These are phyloP conservation scores for Aspergillus calidoustus DNA, from an alignment of 2,329 filamentous ascomycete species.

Conservation along the genomic window DNA sequence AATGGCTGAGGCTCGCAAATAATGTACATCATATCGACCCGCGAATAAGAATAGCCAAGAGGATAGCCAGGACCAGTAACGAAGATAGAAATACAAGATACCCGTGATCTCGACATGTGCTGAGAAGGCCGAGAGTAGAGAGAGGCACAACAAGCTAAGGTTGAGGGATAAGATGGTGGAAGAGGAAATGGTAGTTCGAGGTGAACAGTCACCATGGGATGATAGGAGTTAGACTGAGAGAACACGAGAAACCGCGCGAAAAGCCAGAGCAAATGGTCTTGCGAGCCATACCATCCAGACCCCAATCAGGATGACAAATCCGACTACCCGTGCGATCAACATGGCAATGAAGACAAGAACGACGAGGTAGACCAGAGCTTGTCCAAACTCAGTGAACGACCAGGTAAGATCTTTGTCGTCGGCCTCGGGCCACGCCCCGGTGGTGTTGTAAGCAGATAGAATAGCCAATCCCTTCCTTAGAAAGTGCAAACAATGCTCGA, in stretches of 20 bases:
- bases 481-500: constrained; percentile 37
- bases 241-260: constrained; percentile 33
- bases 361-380: constrained; percentile 39
- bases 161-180: constrained; percentile 1
- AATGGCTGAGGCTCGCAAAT: neutral
- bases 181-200: neutral
- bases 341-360: constrained; percentile 38
- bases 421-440: constrained; percentile 36
- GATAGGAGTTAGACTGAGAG: constrained; percentile 28
- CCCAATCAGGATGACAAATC: constrained; percentile 39
- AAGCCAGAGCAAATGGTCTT: constrained; percentile 38
- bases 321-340: constrained; percentile 35
- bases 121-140: neutral
- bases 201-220: neutral
- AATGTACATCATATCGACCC: constrained; percentile 9
- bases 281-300: constrained; percentile 45
- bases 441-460: constrained; percentile 37
- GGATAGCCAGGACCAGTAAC: neutral
- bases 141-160: neutral
- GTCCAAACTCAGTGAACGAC: constrained; percentile 37
- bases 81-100: constrained; percentile 12
- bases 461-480: constrained; percentile 30
- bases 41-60: constrained; percentile 2
- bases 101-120: neutral
- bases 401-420: constrained; percentile 34